These are phyloP conservation scores for Calamus simplicifolius DNA, from an alignment of 176 grass and related monocot genomes.

Conservation along the genomic window DNA sequence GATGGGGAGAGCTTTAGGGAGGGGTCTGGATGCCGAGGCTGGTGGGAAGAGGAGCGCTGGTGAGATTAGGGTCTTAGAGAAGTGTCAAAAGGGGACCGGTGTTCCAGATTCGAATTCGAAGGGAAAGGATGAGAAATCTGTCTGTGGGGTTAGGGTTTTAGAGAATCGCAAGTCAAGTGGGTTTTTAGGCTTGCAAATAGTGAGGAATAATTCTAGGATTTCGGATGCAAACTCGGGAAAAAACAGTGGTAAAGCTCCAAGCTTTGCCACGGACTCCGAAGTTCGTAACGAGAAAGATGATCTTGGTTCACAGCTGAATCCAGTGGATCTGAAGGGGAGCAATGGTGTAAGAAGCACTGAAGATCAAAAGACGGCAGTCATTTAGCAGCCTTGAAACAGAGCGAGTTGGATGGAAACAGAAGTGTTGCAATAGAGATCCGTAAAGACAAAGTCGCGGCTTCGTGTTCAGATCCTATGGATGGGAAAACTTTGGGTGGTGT, in stretches of 20 bases:
- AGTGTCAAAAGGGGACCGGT: slow-evolving; percentile 1
- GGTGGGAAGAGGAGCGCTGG: slow-evolving; percentile 34
- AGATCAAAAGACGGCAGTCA: no score
- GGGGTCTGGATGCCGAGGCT: slow-evolving; percentile 29
- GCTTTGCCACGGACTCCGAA: neutral
- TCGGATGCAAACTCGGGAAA: slow-evolving; percentile 6
- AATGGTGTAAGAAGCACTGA: no score
- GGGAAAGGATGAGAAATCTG: slow-evolving; percentile 27
- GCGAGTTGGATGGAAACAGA: no score
- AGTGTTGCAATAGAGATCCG: neutral
- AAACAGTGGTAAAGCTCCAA: neutral
- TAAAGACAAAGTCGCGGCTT: slow-evolving; percentile 24
- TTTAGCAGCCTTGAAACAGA: no score
- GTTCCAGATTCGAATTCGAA: neutral
- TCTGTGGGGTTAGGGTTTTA: slow-evolving; percentile 14
- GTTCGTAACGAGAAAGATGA: slow-evolving; percentile 19
- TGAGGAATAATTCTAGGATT: slow-evolving; percentile 7
- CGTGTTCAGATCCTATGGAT: neutral
- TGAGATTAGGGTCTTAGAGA: slow-evolving; percentile 46
- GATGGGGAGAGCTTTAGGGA: slow-evolving; percentile 26
- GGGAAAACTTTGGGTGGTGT: neutral
- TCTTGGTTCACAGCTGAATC: slow-evolving; percentile 16
- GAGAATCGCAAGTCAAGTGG: slow-evolving; percentile 15
- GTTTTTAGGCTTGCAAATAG: slow-evolving; percentile 15
- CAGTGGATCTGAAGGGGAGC: slow-evolving; percentile 1